These are phyloP conservation scores for Gynandropsis gynandra DNA, from an alignment of 345 rosid genomes.

Conservation along the genomic window DNA sequence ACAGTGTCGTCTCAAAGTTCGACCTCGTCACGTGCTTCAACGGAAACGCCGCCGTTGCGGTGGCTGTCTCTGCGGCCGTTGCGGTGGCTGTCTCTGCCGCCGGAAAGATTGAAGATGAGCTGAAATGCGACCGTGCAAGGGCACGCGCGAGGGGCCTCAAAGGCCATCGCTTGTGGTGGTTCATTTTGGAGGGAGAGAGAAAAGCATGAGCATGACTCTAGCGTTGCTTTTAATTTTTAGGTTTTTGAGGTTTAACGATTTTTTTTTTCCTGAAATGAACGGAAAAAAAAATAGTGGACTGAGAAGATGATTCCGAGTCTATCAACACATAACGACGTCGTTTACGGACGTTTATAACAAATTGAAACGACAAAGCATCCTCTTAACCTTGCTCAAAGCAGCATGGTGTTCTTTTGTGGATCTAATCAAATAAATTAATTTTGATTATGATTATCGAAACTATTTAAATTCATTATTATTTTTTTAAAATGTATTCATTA, in stretches of 20 bases:
- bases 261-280: too few relatives aligned
- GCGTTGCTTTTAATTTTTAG: background rate
- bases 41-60: constrained; percentile 41
- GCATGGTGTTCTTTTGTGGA: background rate
- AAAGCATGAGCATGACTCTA: constrained; percentile 5
- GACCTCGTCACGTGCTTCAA: constrained; percentile 65
- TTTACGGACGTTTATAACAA: constrained; percentile 15
- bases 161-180: constrained; percentile 33
- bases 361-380: constrained; percentile 16
- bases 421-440: constrained; percentile 3
- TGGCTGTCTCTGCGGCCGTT: constrained; percentile 7
- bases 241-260: background rate
- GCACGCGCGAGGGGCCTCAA: constrained; percentile 31
- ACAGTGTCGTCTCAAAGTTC: constrained; percentile 62
- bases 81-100: constrained; percentile 10
- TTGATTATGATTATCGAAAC: too few relatives aligned
- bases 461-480: too few relatives aligned
- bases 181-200: constrained; percentile 23
- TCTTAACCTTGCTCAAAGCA: constrained; percentile 8
- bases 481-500: too few relatives aligned
- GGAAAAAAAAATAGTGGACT: too few relatives aligned
- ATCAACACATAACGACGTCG: background rate
- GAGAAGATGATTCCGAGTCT: too few relatives aligned
- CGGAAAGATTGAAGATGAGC: constrained; percentile 13
- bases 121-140: constrained; percentile 29